phyloP scores from a whole-genome alignment of 192 early-diverging fungal genomes.

The Mycoemilia scoparia region DNA sequence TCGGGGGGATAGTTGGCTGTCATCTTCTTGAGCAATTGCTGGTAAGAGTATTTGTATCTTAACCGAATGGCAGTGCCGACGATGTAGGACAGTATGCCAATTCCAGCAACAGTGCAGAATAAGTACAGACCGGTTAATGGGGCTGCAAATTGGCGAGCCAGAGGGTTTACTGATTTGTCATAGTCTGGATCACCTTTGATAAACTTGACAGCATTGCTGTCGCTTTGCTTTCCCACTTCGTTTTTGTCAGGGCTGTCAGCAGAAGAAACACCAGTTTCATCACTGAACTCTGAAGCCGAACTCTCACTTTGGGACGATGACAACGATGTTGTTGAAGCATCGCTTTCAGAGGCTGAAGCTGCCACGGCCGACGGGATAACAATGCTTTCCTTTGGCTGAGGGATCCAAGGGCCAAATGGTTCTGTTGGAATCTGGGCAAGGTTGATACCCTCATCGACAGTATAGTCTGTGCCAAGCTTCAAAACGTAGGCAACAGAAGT shows the following conservation, averaged over 20 bases:
- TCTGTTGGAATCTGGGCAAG: constrained; percentile 16
- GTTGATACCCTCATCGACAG: constrained; percentile 10
- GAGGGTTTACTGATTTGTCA: constrained; percentile 8
- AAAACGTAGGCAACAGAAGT: constrained; percentile 6
- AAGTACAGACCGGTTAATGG: constrained; percentile 16
- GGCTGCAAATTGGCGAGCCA: constrained; percentile 14
- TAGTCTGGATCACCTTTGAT: constrained; percentile 26
- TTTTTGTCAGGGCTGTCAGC: background rate
- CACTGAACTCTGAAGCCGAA: too few relatives aligned
- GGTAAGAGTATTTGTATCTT: constrained; percentile 16
- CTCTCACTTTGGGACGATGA: too few relatives aligned
- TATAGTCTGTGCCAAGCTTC: constrained; percentile 8
- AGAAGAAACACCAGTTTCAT: background rate
- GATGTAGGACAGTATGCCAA: constrained; percentile 16
- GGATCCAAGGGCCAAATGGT: constrained; percentile 12
- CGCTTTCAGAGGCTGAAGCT: too few relatives aligned
- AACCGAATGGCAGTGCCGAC: constrained; percentile 10
- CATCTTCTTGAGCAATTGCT: too few relatives aligned
- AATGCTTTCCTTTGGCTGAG: background rate
- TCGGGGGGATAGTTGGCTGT: too few relatives aligned
- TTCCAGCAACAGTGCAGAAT: constrained; percentile 13
- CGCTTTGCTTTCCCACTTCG: background rate
- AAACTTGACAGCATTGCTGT: constrained; percentile 10
- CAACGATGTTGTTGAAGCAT: background rate
- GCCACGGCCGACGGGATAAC: background rate